Base-by-base conservation (phyloP, 768 basidiomycete genomes). In the Macrolepiota albuminosa region DNA sequence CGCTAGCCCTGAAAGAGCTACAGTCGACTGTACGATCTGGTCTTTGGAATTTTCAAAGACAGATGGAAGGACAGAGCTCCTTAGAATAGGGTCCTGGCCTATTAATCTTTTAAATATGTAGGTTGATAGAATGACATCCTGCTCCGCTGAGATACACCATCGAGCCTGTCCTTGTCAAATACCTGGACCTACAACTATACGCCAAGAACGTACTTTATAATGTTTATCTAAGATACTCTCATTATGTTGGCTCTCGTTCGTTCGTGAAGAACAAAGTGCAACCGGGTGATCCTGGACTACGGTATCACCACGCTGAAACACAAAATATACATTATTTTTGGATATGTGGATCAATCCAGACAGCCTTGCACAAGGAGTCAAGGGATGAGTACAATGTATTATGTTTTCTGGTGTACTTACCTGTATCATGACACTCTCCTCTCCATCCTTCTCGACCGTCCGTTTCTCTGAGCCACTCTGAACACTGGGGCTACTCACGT, bases 401-500 rank as follows among this genome's bases (percentile, higher is more conserved):
- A 33, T 10, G 36, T 37, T 26, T 21, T 16, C 26, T 58, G 43
- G 1, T 24, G 29, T 13, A 52, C 84, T 60, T 62, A 85, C 88
- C 74, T 72, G 76, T 71, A 78, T 80, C 34, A 77, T 78, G 13
- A 78, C 63, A 43, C 67, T 74, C 64, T 86, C 86, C 54, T 84
- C 78, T 2, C 88, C 88, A 18, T 84, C 78, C 59, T 81, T 76
- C n/a, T 76, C 78, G 24, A 76, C 72, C 13, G 69, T 75, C 63
- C 76, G 75, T 33, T 76, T 73, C 21, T 76, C 75, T 11, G 79
- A 77, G 2, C 71, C 74, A 56, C 76, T 73, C 50, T 81, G 77
- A 6, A 88, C 74, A 68, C 84, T 88, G 14, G 89, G 88, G 50
- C 81, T 84, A 66, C 77, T 90, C 67, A 93, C 80, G 68, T 79